phyloP scores from a whole-genome alignment of 129 eudicot genomes.

The Helianthus annuus region DNA sequence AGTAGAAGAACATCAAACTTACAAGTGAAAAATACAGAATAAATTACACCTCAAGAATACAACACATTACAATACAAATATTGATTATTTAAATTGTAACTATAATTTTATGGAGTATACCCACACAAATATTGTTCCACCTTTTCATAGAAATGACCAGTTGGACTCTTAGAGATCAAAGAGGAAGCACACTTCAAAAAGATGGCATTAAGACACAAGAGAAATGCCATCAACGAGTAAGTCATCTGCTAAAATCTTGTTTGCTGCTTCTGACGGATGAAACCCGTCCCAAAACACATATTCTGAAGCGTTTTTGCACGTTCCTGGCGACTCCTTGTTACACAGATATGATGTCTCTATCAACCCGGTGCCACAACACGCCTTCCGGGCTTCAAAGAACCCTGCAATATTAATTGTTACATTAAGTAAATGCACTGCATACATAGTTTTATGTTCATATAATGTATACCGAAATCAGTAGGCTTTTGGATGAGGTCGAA shows the following conservation, averaged over 20 bases:
- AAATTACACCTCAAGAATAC: neutral
- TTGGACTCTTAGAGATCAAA: constrained; percentile 9
- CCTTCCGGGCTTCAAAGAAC: constrained; percentile 86
- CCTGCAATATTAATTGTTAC: constrained; percentile 43
- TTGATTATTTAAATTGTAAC: neutral
- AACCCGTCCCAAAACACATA: constrained; percentile 95
- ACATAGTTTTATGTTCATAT: neutral
- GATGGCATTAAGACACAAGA: constrained; percentile 46
- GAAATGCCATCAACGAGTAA: constrained; percentile 65
- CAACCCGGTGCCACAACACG: constrained; percentile 93
- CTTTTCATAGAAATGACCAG: neutral
- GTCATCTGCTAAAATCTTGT: constrained; percentile 62
- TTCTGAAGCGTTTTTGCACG: constrained; percentile 78
- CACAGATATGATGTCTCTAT: constrained; percentile 77
- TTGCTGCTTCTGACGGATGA: constrained; percentile 91
- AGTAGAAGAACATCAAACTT: neutral
- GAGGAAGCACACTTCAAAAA: neutral
- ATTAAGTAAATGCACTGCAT: constrained; percentile 7
- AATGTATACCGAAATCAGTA: constrained; percentile 60
- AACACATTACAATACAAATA: neutral
- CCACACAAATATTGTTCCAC: no score
- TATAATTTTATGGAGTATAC: no score
- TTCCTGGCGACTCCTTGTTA: constrained; percentile 71
- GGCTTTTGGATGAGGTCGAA: constrained; percentile 67
- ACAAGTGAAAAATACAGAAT: neutral